Base-by-base conservation (phyloP, 108 stramenopile species). In the Nitzschia inconspicua region DNA sequence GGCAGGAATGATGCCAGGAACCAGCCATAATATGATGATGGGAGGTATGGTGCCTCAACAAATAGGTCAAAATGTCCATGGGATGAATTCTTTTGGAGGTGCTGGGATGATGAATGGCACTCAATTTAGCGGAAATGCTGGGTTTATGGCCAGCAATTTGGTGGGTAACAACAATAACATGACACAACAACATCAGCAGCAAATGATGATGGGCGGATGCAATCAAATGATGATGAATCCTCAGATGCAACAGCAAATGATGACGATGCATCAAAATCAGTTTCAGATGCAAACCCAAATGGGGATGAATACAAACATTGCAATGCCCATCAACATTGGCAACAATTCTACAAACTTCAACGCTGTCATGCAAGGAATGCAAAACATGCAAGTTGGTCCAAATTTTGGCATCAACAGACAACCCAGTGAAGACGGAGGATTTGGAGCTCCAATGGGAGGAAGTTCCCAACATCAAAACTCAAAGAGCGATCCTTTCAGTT, bases 361-460 rank as follows among this genome's bases (percentile, higher is more conserved):
- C 42, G 6, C 36, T 1, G 64, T 72, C 60, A 69, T 62, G 60
- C 49, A 65, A 23, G 51, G 57, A 13, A 66, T 73, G 55, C 52
- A 60, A 16, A 50, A 48, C 4, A 56, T 65, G 65, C 46, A 35
- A 24, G 9, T 60, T 16, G 58, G 54, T 20, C 14, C 13, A 14
- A 22, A 3, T 13, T n/a, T n/a, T n/a, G n/a, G n/a, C n/a, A 11
- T 13, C 19, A 10, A 14, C 14, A 22, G 29, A 36, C 47, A 47
- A 10, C 18, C 8, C 0, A 28, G 34, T 20, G 72, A 47, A 47
- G 68, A 52, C 16, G 57, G 70, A 41, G 69, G 66, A 9, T 74
- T 79, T 67, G 79, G 73, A 22, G 51, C 66, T 41, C 66, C 74
- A 31, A 80, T 75, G 73, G 79, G 79, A 9, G 48, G 64, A 6